Evolutionary conservation across 1,139 yeast genomes (phyloP).

Genomic region (Saccharomyces hybrid): DNA sequence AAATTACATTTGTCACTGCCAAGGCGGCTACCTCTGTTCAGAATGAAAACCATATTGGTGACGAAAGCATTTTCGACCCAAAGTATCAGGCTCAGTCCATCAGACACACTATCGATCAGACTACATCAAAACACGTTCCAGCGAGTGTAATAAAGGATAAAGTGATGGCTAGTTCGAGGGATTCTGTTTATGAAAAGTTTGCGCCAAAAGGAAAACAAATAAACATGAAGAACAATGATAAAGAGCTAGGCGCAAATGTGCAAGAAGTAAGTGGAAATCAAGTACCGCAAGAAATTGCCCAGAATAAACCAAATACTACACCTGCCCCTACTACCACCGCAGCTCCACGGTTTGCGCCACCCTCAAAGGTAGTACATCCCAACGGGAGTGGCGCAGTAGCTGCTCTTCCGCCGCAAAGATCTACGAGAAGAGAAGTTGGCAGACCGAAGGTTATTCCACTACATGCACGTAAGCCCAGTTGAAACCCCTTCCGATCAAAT

Average conservation of each 20-base stretch:
- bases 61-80: constrained; percentile 28
- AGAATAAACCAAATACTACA: background rate
- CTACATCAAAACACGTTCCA: constrained; percentile 29
- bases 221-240: background rate
- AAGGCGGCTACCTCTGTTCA: constrained; percentile 28
- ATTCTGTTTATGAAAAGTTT: constrained; percentile 23
- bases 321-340: constrained; percentile 1
- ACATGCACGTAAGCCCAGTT: constrained; percentile 10
- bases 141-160: constrained; percentile 22
- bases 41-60: constrained; percentile 18
- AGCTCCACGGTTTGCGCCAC: constrained; percentile 22
- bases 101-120: constrained; percentile 30
- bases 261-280: background rate
- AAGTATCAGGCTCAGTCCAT: constrained; percentile 31
- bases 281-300: background rate
- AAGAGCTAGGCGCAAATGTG: background rate
- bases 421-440: constrained; percentile 27
- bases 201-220: constrained; percentile 31
- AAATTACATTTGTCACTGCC: constrained; percentile 29
- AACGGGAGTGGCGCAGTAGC: constrained; percentile 11
- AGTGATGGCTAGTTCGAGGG: constrained; percentile 19
- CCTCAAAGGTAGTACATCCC: constrained; percentile 22
- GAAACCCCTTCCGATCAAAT: background rate
- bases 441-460: constrained; percentile 25
- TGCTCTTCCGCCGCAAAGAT: background rate